Percentiles rank a stretch among this genome's conserved stretches.
Conservation (phyloP, 345 rosid species). For the Nephelium lappaceum region DNA sequence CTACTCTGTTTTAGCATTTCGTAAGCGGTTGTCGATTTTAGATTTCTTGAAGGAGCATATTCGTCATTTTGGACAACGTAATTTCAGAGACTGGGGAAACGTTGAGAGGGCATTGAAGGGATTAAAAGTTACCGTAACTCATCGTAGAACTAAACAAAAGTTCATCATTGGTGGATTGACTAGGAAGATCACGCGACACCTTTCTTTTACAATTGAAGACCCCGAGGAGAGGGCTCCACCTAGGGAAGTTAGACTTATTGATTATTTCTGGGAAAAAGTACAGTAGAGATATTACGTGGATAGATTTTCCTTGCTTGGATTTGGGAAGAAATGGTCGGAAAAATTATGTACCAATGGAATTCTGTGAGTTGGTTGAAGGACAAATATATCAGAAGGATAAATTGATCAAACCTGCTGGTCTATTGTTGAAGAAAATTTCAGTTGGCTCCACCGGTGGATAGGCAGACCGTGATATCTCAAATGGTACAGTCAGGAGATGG, state of each 20-base stretch:
- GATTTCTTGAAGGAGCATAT: constrained; percentile 59
- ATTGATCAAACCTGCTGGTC: constrained; percentile 44
- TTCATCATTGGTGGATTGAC: constrained; percentile 60
- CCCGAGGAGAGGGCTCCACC: constrained; percentile 42
- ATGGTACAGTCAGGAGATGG: constrained; percentile 54
- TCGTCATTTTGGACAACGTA: constrained; percentile 25
- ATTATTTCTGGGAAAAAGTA: constrained; percentile 67
- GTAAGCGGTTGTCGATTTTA: constrained; percentile 57
- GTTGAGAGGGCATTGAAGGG: constrained; percentile 55
- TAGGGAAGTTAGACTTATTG: constrained; percentile 38
- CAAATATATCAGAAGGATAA: constrained; percentile 79
- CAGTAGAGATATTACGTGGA: constrained; percentile 38
- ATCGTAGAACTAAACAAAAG: constrained; percentile 64
- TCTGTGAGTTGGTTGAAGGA: constrained; percentile 73
- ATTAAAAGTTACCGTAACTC: constrained; percentile 66
- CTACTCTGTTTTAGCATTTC: constrained; percentile 74
- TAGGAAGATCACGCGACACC: constrained; percentile 28
- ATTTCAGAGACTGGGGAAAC: constrained; percentile 24
- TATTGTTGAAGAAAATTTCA: constrained; percentile 50
- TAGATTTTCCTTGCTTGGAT: constrained; percentile 75
- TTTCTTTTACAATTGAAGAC: constrained; percentile 48
- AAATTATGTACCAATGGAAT: constrained; percentile 80
- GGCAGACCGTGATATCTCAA: constrained; percentile 46
- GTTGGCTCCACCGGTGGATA: constrained; percentile 45
- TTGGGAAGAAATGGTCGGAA: constrained; percentile 51